Evolutionary conservation across 2,329 filamentous ascomycete genomes (phyloP).

Genomic region (Colletotrichum ledebouriae): DNA sequence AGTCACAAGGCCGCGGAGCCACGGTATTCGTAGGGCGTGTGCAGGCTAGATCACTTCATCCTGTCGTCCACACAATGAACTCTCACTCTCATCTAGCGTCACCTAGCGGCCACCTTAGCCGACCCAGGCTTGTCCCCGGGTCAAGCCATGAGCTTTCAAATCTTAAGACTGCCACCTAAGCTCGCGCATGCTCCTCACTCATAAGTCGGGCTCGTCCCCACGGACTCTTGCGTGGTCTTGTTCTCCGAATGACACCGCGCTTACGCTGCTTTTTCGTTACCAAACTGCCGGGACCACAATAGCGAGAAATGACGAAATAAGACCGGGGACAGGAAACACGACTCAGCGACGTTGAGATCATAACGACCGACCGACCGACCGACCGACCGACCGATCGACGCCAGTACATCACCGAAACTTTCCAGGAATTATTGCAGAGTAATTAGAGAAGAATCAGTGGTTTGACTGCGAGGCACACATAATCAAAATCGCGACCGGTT

Average conservation of each 20-base stretch:
- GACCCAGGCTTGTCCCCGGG: slow-evolving; percentile 29
- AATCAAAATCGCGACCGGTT: background rate
- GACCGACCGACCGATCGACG: background rate
- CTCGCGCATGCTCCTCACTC: background rate
- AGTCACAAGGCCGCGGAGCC: background rate
- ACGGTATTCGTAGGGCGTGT: background rate
- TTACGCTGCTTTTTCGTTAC: slow-evolving; percentile 6
- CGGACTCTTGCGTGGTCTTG: background rate
- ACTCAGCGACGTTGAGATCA: background rate
- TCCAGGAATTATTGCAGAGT: no score
- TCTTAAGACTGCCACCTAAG: background rate
- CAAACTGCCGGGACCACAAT: slow-evolving; percentile 27
- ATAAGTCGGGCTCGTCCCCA: slow-evolving; percentile 28
- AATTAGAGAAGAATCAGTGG: no score
- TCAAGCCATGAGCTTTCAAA: slow-evolving; percentile 6
- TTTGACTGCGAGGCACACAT: background rate
- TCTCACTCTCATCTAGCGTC: background rate
- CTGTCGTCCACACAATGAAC: slow-evolving; percentile 7
- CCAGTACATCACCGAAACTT: background rate
- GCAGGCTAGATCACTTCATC: background rate
- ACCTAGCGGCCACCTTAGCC: background rate
- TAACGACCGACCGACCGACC: background rate
- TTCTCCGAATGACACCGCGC: background rate
- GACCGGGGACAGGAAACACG: background rate
- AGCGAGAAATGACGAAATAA: slow-evolving; percentile 26